Conservation (phyloP, 2,329 filamentous ascomycete genomes). For the Diaporthe destruens region DNA sequence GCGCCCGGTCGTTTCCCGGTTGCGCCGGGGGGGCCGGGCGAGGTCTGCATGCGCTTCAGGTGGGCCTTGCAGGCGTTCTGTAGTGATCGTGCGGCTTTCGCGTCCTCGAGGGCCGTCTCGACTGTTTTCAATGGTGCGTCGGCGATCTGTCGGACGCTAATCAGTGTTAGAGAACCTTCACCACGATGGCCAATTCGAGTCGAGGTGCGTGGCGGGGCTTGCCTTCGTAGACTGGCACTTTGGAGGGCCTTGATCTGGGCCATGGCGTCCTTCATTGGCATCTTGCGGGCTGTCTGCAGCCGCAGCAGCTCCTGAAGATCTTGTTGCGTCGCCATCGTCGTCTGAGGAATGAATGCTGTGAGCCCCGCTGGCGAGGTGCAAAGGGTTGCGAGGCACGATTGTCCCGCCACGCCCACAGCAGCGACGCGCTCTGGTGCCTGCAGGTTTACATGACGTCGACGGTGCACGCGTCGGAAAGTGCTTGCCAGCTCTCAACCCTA, state of each 20-base stretch:
- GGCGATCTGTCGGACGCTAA: conserved; percentile 67
- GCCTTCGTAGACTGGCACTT: conserved; percentile 67
- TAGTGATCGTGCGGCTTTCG: conserved; percentile 63
- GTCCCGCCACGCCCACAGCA: background rate
- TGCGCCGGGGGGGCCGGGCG: conserved; percentile 32
- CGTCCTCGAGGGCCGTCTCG: conserved; percentile 61
- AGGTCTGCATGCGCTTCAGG: conserved; percentile 54
- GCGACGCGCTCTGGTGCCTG: background rate
- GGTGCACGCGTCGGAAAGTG: background rate
- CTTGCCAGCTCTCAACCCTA: background rate
- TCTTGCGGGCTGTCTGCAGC: conserved; percentile 69
- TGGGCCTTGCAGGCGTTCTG: conserved; percentile 68
- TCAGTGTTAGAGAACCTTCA: background rate
- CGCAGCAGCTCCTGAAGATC: conserved; percentile 73
- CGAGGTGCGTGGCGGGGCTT: conserved; percentile 45
- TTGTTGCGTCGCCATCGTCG: conserved; percentile 65
- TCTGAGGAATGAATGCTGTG: background rate
- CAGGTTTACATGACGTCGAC: conserved; percentile 8
- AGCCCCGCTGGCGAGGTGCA: background rate
- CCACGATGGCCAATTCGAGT: too few relatives aligned
- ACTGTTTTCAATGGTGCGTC: conserved; percentile 60
- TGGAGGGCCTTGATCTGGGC: conserved; percentile 70
- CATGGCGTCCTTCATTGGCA: conserved; percentile 71
- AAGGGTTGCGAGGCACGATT: background rate
- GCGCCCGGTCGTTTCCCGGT: conserved; percentile 49